These are phyloP conservation scores for Podaxis sp. DNA, from an alignment of 768 basidiomycete genomes.

Conservation along the genomic window DNA sequence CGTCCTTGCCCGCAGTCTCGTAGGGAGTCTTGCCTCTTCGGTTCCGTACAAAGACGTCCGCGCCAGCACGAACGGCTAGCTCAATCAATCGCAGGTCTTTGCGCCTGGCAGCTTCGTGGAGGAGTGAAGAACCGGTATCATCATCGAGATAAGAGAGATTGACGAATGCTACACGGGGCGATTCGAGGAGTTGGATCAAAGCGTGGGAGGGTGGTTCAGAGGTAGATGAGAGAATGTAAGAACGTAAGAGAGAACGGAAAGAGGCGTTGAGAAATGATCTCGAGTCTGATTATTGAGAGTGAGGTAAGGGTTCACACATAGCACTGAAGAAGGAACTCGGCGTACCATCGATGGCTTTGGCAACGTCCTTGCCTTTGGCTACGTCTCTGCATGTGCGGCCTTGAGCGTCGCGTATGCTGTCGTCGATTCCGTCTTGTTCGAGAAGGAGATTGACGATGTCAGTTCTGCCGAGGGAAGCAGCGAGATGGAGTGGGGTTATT, in stretches of 20 bases:
- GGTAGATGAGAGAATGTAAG: constrained; percentile 63
- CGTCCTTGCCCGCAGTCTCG: constrained; percentile 72
- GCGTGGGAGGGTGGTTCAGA: constrained; percentile 33
- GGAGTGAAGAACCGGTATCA: constrained; percentile 66
- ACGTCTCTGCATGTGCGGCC: constrained; percentile 71
- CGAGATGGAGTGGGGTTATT: constrained; percentile 67
- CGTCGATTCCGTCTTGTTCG: constrained; percentile 77
- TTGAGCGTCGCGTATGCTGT: constrained; percentile 62
- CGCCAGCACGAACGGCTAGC: constrained; percentile 79
- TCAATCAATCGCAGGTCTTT: constrained; percentile 81
- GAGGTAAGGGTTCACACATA: not conserved
- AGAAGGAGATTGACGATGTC: constrained; percentile 75
- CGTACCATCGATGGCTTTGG: constrained; percentile 67
- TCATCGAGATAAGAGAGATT: constrained; percentile 82
- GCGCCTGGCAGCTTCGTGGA: constrained; percentile 84
- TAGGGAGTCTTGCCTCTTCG: constrained; percentile 63
- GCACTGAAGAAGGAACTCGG: not conserved
- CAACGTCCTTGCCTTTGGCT: constrained; percentile 62
- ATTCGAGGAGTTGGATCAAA: constrained; percentile 56
- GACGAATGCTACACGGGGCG: constrained; percentile 63
- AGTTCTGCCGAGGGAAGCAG: constrained; percentile 62
- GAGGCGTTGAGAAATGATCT: constrained; percentile 70
- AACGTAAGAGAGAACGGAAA: constrained; percentile 67
- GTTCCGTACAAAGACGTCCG: constrained; percentile 86
- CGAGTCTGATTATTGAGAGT: constrained; percentile 48